phyloP scores from a whole-genome alignment of 768 basidiomycete genomes.

The Tephrocybe rancida region DNA sequence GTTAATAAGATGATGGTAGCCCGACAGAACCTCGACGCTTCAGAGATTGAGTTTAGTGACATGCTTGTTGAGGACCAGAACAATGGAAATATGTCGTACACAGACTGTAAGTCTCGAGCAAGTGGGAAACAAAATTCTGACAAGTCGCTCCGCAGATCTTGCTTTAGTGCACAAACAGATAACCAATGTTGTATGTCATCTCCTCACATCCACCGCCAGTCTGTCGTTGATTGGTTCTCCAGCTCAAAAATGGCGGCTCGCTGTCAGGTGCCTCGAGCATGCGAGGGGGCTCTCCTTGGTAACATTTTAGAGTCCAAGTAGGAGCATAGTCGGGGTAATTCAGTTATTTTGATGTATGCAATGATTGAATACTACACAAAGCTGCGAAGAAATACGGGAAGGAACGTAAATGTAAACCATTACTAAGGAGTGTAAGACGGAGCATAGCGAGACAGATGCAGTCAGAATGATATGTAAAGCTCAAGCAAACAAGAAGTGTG shows the following conservation, averaged over 20 bases:
- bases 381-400: conserved; percentile 21
- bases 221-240: not conserved
- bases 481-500: conserved; percentile 20
- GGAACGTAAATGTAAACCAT: conserved; percentile 30
- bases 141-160: conserved; percentile 37
- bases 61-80: conserved; percentile 98
- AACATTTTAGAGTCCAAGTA: conserved; percentile 7
- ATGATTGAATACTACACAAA: conserved; percentile 26
- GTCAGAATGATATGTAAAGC: conserved; percentile 18
- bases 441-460: conserved; percentile 21
- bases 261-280: conserved; percentile 36
- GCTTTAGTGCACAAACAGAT: conserved; percentile 55
- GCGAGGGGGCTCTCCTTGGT: conserved; percentile 45
- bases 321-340: conserved; percentile 25
- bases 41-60: conserved; percentile 95
- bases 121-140: not conserved
- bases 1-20: conserved; percentile 70
- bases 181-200: conserved; percentile 36
- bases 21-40: conserved; percentile 90
- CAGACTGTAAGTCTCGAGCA: conserved; percentile 67
- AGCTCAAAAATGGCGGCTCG: conserved; percentile 44
- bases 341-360: conserved; percentile 28
- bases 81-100: conserved; percentile 91
- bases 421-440: conserved; percentile 31
- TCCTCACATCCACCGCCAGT: conserved; percentile 19